Base-by-base conservation (phyloP, 2,329 filamentous ascomycete species). In the Fusarium protoensiforme region DNA sequence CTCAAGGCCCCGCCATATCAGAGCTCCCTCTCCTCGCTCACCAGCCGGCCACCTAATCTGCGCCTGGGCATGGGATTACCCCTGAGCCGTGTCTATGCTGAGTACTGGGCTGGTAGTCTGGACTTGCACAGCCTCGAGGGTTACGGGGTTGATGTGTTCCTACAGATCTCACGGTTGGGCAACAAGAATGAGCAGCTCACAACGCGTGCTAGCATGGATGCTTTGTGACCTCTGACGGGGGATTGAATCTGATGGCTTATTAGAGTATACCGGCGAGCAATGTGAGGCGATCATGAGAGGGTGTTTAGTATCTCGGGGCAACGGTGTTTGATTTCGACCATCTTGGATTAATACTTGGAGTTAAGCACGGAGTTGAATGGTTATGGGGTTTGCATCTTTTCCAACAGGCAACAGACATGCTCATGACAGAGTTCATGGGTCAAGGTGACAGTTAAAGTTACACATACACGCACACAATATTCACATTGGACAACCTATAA, bases 121-220 rank as follows among this genome's bases (percentile, higher is more conserved):
- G 93, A 98, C 78, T 83, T 98, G 67, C 96, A 98, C 81, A 98
- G 93, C 78, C 85, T 99, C 9, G 96, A 98, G 80, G 97, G 96
- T 1, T 98, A 98, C 80, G 96, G 96, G 16, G 94, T 97, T 8
- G 96, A 99, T 84, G 95, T 94, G 0, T 99, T 99, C 79, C 84
- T 99, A 72, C 95, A 98, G 80, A 98, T 99, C 68, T 97, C 94
- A 7, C 97, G 97, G 81, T 87, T 99, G 65, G 96, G 96, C 22
- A 99, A 99, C 82, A 98, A 98, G 87, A 98, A 98, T 79, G 96
- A 99, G 85, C 94, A 97, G 82, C 87, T 99, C 70, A 94, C 89
- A 4, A 94, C 91, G 31, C 86, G 93, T 77, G 93, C 93, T 29
- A 91, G 88, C 73, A 94, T 95, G 87, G 93, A 95, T 82, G 92